Evolutionary conservation across 805 yeast species (phyloP), one percentile per base, ranked within the genome.

Genomic region (Candida koratica): DNA sequence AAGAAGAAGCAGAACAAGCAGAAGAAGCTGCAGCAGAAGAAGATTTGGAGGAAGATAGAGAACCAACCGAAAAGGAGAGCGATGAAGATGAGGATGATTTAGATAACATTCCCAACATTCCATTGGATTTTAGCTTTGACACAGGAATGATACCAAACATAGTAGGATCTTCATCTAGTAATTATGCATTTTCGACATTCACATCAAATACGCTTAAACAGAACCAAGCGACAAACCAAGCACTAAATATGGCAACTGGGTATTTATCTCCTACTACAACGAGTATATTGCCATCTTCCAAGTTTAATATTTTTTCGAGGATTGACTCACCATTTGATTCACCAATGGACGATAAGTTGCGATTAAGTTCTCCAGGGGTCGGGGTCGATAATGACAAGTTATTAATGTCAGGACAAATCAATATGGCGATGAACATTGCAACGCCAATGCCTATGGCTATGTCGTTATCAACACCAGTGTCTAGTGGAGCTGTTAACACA

Each of bases 11-110:
- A 45, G 19, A 28, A 12, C 24, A 28, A 19, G 35, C 15, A 5
- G 61, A 55, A 17, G 63, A 64, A 34, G 54, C 64, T 44, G 66
- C 63, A 17, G 65, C 52, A 28, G 74, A 69, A 34, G 72, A 66
- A 28, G 10, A 20, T 7, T 57, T 48, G 10, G 47, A 43, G 17
- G 30, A 47, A 28, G 39, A 45, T 24, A 40, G 38, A 34, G 51
- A 55, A 4, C 49, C 60, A 2, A 39, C 44, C 12, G 57, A 51
- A 6, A 48, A 41, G 14, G 20, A 42, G 9, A 35, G 39, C 17
- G 12, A 24, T 24, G 6, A 6, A 10, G 26, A 14, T 6, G 5
- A 6, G 11, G 27, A 15, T 17, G 19, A 19, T 15, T 14, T 19
- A 9, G 27, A 30, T 16, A n/a, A 31, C 25, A 18, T 36, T 17